phyloP scores from a whole-genome alignment of 2,329 filamentous ascomycete genomes.

The Alternaria atra region DNA sequence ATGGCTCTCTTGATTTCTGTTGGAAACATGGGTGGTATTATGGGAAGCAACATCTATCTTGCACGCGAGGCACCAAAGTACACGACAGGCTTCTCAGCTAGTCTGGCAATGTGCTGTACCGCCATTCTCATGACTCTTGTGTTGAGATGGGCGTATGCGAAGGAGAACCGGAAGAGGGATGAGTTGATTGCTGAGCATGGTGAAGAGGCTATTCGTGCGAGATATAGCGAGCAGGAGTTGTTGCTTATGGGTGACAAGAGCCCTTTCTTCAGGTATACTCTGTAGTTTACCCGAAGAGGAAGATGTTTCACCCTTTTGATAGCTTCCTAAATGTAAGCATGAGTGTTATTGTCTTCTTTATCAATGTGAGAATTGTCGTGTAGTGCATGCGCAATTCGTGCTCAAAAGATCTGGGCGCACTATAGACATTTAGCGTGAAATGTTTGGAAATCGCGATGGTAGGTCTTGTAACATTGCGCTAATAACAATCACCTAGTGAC shows the following conservation, averaged over 20 bases:
- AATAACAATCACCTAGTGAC: no score
- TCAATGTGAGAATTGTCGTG: neutral
- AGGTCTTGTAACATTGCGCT: no score
- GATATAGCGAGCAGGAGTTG: slow-evolving; percentile 52
- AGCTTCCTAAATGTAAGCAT: neutral
- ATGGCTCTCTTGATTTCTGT: slow-evolving; percentile 60
- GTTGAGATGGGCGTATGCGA: slow-evolving; percentile 54
- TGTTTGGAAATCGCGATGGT: no score
- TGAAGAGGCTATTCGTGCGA: slow-evolving; percentile 47
- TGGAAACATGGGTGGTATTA: slow-evolving; percentile 58
- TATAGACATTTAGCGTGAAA: neutral
- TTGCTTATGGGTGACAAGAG: slow-evolving; percentile 54
- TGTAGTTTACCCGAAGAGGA: neutral
- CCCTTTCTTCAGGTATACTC: slow-evolving; percentile 54
- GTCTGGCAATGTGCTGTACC: slow-evolving; percentile 56
- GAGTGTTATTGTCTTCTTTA: neutral
- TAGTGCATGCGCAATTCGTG: neutral
- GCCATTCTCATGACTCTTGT: slow-evolving; percentile 57
- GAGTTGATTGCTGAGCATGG: slow-evolving; percentile 37
- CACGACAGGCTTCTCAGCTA: slow-evolving; percentile 60
- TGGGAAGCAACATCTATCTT: slow-evolving; percentile 61
- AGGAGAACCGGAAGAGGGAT: slow-evolving; percentile 44
- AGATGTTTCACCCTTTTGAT: neutral
- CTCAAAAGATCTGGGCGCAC: neutral
- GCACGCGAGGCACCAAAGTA: slow-evolving; percentile 59